phyloP scores from a whole-genome alignment of 257 asterid species.

The Ligustrum vulgare region DNA sequence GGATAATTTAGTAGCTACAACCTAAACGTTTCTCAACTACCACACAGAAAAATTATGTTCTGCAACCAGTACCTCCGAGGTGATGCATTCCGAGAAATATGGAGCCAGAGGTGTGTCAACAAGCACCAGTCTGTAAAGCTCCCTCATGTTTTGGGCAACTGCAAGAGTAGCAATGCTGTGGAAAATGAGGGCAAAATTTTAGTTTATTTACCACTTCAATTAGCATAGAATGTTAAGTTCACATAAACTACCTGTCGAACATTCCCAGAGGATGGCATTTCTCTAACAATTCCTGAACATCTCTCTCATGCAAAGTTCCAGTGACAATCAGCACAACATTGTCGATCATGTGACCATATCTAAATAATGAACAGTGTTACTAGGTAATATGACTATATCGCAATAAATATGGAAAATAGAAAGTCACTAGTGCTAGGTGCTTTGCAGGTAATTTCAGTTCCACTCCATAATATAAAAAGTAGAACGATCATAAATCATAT shows the following conservation, averaged over 20 bases:
- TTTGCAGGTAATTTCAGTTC: background rate
- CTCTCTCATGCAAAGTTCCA: slow-evolving; percentile 95
- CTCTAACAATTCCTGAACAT: slow-evolving; percentile 91
- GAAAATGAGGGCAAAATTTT: slow-evolving; percentile 28
- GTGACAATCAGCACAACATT: slow-evolving; percentile 90
- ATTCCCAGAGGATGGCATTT: slow-evolving; percentile 96
- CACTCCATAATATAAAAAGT: background rate
- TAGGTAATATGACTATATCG: background rate
- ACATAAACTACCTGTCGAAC: slow-evolving; percentile 83
- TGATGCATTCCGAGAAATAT: slow-evolving; percentile 89
- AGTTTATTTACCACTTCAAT: background rate
- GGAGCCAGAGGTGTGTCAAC: slow-evolving; percentile 97
- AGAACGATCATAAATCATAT: background rate
- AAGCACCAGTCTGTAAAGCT: slow-evolving; percentile 88
- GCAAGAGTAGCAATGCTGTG: slow-evolving; percentile 86
- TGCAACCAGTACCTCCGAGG: slow-evolving; percentile 69
- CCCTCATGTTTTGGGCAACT: slow-evolving; percentile 96
- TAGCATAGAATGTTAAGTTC: slow-evolving; percentile 9
- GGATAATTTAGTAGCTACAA: background rate
- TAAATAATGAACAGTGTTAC: slow-evolving; percentile 29
- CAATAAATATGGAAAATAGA: background rate
- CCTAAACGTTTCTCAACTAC: slow-evolving; percentile 1
- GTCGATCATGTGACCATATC: slow-evolving; percentile 97
- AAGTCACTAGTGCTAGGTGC: background rate
- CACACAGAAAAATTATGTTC: background rate